Evolutionary conservation across 1,284 basidiomycete species (phyloP).

Genomic region (Cryptococcus depauperatus): DNA sequence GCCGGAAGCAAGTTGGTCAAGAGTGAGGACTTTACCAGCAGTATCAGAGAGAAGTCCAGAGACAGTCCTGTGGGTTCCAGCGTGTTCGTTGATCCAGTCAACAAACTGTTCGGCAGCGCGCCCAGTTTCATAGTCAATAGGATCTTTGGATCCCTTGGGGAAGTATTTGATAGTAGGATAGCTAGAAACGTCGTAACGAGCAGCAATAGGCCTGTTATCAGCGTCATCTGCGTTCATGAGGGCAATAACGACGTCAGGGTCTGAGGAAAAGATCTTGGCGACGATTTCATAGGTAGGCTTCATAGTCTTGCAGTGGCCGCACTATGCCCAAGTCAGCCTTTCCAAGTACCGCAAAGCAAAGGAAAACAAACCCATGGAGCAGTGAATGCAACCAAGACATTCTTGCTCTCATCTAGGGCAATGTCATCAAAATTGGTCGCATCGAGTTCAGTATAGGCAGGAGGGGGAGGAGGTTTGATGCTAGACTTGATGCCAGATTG

Average conservation of each 20-base stretch:
- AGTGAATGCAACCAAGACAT: slow-evolving; percentile 86
- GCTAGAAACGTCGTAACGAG: slow-evolving; percentile 61
- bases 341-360: not conserved
- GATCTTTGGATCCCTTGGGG: slow-evolving; percentile 57
- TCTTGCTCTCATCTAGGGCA: slow-evolving; percentile 63
- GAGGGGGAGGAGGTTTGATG: slow-evolving; percentile 74
- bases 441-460: slow-evolving; percentile 63
- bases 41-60: slow-evolving; percentile 72
- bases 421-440: slow-evolving; percentile 65
- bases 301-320: slow-evolving; percentile 49
- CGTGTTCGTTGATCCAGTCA: slow-evolving; percentile 67
- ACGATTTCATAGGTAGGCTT: slow-evolving; percentile 84
- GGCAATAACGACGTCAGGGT: slow-evolving; percentile 73
- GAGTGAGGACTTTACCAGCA: slow-evolving; percentile 70
- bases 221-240: slow-evolving; percentile 84
- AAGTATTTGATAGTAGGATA: slow-evolving; percentile 95
- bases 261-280: slow-evolving; percentile 66
- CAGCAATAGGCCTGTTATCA: slow-evolving; percentile 66
- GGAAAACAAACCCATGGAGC: slow-evolving; percentile 48
- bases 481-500: slow-evolving; percentile 74
- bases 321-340: not conserved
- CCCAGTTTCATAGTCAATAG: slow-evolving; percentile 53
- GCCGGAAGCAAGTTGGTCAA: slow-evolving; percentile 69
- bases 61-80: slow-evolving; percentile 71
- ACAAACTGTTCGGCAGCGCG: slow-evolving; percentile 47